These are phyloP conservation scores for Dispira simplex DNA, from an alignment of 192 early-diverging fungal species.

Conservation along the genomic window DNA sequence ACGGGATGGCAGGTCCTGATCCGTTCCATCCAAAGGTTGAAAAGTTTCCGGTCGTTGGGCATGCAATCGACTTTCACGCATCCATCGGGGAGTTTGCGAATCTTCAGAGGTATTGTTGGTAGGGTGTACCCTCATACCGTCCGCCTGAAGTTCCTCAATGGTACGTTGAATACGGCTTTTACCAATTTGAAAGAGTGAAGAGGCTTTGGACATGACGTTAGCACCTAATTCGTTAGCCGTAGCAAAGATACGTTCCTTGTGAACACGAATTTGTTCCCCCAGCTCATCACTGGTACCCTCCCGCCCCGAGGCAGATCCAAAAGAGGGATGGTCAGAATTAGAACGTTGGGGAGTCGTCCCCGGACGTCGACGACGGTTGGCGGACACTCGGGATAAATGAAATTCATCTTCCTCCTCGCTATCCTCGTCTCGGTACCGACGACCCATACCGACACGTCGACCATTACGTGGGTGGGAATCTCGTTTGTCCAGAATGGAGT, in stretches of 20 bases:
- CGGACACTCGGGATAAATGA: not conserved
- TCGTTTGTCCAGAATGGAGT: not conserved
- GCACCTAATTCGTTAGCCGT: conserved; percentile 27
- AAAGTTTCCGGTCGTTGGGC: not conserved
- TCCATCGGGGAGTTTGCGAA: conserved; percentile 5
- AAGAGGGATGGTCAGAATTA: not conserved
- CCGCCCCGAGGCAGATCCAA: too few species aligned
- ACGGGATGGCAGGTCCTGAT: not conserved
- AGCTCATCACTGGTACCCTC: not conserved
- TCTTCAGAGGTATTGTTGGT: not conserved
- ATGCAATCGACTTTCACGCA: not conserved
- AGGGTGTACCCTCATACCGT: not conserved
- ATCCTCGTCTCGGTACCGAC: conserved; percentile 5
- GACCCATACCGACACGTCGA: too few species aligned
- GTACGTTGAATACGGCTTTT: conserved; percentile 16
- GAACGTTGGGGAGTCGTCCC: not conserved
- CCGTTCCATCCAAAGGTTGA: not conserved
- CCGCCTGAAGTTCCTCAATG: conserved; percentile 10
- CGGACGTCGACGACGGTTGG: not conserved
- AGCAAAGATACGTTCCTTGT: conserved; percentile 16
- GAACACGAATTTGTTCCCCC: conserved; percentile 1
- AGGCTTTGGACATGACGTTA: conserved; percentile 29
- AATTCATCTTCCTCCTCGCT: not conserved
- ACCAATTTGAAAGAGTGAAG: conserved; percentile 29
- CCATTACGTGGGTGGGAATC: conserved; percentile 3